Evolutionary conservation across 305 asterid species (phyloP).

Genomic region (Fraxinus ornus): DNA sequence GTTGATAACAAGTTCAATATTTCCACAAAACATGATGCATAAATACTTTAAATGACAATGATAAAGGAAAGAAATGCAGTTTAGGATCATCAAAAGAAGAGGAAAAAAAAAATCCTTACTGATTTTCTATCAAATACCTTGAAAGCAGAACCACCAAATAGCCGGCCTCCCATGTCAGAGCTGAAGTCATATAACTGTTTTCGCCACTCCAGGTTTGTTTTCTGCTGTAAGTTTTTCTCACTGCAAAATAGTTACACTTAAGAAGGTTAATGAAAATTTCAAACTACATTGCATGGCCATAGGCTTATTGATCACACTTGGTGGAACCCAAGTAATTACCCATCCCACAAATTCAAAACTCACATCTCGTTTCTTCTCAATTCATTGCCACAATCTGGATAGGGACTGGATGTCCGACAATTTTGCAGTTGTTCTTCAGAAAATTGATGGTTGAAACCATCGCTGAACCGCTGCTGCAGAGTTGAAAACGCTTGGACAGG

Average conservation of each 20-base stretch:
- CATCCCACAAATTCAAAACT: conserved; percentile 8
- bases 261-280: not conserved
- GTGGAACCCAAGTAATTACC: conserved; percentile 6
- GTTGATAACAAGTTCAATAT: not conserved
- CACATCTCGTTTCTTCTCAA: conserved; percentile 6
- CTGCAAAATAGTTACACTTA: conserved; percentile 25
- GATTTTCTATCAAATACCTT: conserved; percentile 24
- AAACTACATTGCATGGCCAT: conserved; percentile 1
- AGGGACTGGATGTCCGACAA: not conserved
- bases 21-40: not conserved
- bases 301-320: not conserved
- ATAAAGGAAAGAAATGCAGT: not conserved
- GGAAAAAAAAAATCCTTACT: conserved; percentile 8
- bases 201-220: conserved; percentile 15
- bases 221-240: not conserved
- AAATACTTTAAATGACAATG: not conserved
- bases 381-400: not conserved
- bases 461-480: not conserved
- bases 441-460: conserved; percentile 13
- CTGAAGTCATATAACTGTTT: conserved; percentile 11
- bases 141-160: conserved; percentile 7
- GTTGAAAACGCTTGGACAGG: not conserved
- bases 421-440: conserved; percentile 5
- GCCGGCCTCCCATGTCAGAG: conserved; percentile 11
- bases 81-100: not conserved